Evolutionary conservation across 768 basidiomycete species (phyloP).

Genomic region (Auricularia sp.): DNA sequence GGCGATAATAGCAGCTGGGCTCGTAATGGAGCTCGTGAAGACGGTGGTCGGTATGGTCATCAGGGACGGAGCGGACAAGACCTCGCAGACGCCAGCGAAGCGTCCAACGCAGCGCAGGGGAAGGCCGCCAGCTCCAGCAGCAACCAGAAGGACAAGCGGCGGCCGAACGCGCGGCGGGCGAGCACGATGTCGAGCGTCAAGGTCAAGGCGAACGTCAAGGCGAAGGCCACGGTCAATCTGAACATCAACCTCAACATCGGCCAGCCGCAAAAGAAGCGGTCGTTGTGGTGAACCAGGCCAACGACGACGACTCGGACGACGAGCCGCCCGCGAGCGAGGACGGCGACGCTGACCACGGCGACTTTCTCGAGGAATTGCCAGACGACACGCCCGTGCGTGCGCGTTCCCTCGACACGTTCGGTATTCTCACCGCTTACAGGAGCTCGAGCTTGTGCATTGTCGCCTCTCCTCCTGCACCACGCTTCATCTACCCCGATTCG

Average conservation of each 20-base stretch:
- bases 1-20: neutral
- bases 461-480: constrained; percentile 53
- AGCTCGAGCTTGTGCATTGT: constrained; percentile 77
- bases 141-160: neutral
- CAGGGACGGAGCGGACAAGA: neutral
- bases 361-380: constrained; percentile 69
- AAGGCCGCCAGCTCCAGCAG: neutral
- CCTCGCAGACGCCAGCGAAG: neutral
- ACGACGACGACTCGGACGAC: constrained; percentile 36
- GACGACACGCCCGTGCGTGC: constrained; percentile 70
- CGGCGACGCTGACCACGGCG: constrained; percentile 21
- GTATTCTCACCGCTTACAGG: constrained; percentile 37
- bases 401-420: neutral
- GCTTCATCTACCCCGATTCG: constrained; percentile 59
- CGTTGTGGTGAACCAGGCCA: constrained; percentile 5
- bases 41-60: neutral
- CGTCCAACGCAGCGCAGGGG: constrained; percentile 3
- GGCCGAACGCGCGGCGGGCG: neutral
- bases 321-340: constrained; percentile 40
- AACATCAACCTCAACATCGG: neutral
- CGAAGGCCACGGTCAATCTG: neutral
- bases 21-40: neutral
- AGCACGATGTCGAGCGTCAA: neutral
- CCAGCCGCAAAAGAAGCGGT: neutral
- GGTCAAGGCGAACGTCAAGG: neutral